Percentiles rank a stretch among this genome's conserved stretches.
phyloP scores from a whole-genome alignment of 495 filamentous ascomycete species.

The Pyronema omphalodes region DNA sequence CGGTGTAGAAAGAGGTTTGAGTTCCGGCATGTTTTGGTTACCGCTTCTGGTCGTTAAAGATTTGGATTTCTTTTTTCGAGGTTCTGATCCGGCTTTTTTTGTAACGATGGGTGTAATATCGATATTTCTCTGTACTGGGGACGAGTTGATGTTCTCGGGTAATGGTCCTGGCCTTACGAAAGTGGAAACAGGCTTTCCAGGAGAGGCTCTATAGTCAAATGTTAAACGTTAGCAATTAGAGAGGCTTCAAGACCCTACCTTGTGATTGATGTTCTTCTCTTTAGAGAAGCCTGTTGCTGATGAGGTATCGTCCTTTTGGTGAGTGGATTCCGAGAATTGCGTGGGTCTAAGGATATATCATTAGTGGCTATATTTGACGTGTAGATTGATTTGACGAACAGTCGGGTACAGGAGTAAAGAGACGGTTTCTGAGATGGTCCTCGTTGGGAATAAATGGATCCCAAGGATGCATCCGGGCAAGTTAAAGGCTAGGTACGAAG shows the following conservation, averaged over 20 bases:
- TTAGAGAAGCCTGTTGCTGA: background rate
- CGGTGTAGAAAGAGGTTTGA: background rate
- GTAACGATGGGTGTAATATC: background rate
- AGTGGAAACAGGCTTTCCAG: background rate
- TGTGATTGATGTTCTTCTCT: slow-evolving; percentile 3
- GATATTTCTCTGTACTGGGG: background rate
- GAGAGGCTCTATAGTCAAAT: background rate
- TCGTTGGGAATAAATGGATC: background rate
- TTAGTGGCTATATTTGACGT: background rate
- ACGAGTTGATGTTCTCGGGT: background rate
- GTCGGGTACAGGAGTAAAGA: background rate
- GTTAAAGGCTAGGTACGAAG: too few species aligned
- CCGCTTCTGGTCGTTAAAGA: background rate
- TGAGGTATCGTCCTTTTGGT: background rate
- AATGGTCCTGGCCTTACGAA: background rate
- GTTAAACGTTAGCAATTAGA: background rate
- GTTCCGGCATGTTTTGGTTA: background rate
- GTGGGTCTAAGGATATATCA: background rate
- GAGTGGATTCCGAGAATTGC: background rate
- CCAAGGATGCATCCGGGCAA: background rate
- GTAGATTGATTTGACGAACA: background rate
- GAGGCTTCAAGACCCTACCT: background rate
- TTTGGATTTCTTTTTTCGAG: background rate
- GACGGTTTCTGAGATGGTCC: background rate
- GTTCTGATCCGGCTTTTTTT: background rate